phyloP scores from a whole-genome alignment of 2,329 filamentous ascomycete genomes.

The Pyrenophora seminiperda region DNA sequence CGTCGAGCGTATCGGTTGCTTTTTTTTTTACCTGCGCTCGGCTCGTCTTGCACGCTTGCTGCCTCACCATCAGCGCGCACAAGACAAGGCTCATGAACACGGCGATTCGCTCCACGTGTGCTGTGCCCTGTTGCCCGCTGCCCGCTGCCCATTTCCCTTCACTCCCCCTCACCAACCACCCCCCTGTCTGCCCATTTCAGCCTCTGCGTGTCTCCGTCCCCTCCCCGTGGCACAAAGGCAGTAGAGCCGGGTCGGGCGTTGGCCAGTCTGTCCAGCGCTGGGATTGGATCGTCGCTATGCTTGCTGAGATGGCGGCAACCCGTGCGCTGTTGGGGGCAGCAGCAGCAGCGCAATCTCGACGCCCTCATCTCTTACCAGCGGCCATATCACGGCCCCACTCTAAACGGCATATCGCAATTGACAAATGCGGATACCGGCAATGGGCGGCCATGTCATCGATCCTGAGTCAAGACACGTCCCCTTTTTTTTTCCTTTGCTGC shows the following conservation, averaged over 20 bases:
- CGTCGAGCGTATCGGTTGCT: no score
- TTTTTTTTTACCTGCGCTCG: no score
- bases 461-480: not conserved
- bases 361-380: not conserved
- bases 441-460: constrained; percentile 2
- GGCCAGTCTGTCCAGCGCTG: no score
- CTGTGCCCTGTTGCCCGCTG: no score
- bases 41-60: no score
- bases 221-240: constrained; percentile 4
- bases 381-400: constrained; percentile 6
- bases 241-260: constrained; percentile 11
- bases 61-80: no score
- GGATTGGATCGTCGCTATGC: not conserved
- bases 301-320: constrained; percentile 2
- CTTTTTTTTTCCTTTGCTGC: not conserved
- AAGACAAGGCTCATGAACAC: not conserved
- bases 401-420: constrained; percentile 10
- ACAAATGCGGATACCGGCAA: constrained; percentile 9
- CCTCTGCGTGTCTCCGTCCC: constrained; percentile 3
- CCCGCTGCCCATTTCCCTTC: not conserved
- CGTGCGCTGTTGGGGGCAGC: constrained; percentile 6
- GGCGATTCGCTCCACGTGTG: constrained; percentile 12
- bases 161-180: no score
- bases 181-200: no score
- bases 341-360: constrained; percentile 12